Percentiles rank a stretch among this genome's conserved stretches.
Conservation (phyloP, 352 stramenopile species). For the Phytophthora nicotianae region DNA sequence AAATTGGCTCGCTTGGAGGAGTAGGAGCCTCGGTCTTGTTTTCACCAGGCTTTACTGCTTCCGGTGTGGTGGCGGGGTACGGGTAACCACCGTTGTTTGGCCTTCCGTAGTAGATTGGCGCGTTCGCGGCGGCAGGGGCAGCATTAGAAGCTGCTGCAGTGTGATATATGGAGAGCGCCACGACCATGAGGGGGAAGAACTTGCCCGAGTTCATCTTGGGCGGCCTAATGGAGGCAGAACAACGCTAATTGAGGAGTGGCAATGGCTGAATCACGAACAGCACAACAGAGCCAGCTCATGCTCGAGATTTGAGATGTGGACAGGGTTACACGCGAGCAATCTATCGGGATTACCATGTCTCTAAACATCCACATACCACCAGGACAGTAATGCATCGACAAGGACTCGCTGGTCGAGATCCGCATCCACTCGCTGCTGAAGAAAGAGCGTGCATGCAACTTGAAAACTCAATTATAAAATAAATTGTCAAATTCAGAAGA, state of each 20-base stretch:
- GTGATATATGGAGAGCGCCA: conserved; percentile 3
- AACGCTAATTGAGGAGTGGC: not conserved
- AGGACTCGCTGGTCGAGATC: too few relatives aligned
- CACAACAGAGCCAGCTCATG: conserved; percentile 4
- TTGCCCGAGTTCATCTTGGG: conserved; percentile 23
- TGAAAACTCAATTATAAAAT: too few relatives aligned
- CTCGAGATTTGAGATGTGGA: not conserved
- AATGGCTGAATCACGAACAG: not conserved
- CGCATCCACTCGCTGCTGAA: too few relatives aligned
- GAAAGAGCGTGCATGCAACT: too few relatives aligned
- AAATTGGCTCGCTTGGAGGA: conserved; percentile 2
- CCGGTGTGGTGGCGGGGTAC: conserved; percentile 8
- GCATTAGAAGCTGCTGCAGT: not conserved
- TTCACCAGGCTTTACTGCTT: not conserved
- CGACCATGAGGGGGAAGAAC: conserved; percentile 9
- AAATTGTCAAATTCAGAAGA: too few relatives aligned
- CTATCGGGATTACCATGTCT: not conserved
- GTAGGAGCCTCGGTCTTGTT: conserved; percentile 12
- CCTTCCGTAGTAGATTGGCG: conserved; percentile 16
- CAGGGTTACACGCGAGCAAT: not conserved
- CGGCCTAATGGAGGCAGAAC: not conserved
- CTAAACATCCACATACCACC: too few relatives aligned
- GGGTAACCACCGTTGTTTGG: conserved; percentile 26
- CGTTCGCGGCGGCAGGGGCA: not conserved
- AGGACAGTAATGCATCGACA: too few relatives aligned